Base-by-base conservation (phyloP, 139 green algal species). In the Picochlorum sp. region DNA sequence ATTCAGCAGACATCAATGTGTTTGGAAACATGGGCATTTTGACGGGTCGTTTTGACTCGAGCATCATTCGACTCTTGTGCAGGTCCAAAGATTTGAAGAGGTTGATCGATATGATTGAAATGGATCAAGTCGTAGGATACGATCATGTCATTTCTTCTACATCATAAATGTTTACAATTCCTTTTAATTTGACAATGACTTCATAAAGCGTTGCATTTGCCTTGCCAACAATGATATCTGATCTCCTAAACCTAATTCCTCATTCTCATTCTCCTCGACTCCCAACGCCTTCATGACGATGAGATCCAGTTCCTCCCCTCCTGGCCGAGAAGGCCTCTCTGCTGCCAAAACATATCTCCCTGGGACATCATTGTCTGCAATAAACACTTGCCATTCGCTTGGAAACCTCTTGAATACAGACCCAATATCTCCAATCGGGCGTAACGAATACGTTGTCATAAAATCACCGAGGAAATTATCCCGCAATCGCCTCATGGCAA, bases 401-500 rank as follows among this genome's bases (percentile, higher is more conserved):
- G 92, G 92, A 68, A 88, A 98, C 30, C 79, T 50, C 16, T 70
- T 82, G 67, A 74, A 83, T 10, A 85, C 81, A 0, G 75, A 83
- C 30, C 79, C 87, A 41, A 80, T 70, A 64, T 88, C 73, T n/a
- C 66, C 72, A 13, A 97, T 80, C 10, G 92, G 92, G 9, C 91
- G 72, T 64, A 98, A 67, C 3, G 72, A 88, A 79, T 98, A 98
- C 41, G 83, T 87, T 18, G 86, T 79, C 38, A 66, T 72, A 75
- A 97, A 96, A n/a, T 67, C 71, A 13, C 65, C 66, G n/a, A 91
- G 70, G 72, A 96, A 95, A 13, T 72, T 60, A 16, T 90, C 71
- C 21, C 78, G 75, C 76, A 95, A 74, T 44, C 90, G 79, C 20
- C 92, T 80, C 38, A 92, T 79, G 63, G 91, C 96, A 45, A 98